Evolutionary conservation across 2,329 filamentous ascomycete species (phyloP).

Genomic region (Sporothrix curviconia): DNA sequence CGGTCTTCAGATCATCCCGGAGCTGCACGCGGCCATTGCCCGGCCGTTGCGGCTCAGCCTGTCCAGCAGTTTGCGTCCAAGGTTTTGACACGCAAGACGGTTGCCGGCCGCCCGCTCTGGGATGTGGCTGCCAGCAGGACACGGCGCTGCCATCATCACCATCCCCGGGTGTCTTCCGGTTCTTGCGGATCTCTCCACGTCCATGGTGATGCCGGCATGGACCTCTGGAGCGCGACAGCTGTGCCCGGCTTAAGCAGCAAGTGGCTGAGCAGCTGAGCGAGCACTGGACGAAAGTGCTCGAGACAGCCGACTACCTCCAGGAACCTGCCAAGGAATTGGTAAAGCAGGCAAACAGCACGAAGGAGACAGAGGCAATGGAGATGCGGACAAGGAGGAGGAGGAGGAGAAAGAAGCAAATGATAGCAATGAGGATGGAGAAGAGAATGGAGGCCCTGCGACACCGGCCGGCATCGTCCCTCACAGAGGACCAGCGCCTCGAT

Average conservation of each 20-base stretch:
- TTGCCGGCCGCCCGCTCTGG: slow-evolving; percentile 67
- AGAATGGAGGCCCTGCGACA: too few relatives aligned
- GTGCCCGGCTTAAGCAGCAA: slow-evolving; percentile 55
- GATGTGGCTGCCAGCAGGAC: slow-evolving; percentile 77
- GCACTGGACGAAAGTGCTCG: slow-evolving; percentile 41
- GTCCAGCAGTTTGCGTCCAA: slow-evolving; percentile 42
- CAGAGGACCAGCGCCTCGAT: slow-evolving; percentile 36
- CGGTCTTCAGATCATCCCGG: slow-evolving; percentile 53
- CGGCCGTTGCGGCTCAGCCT: slow-evolving; percentile 43
- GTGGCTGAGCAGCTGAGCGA: slow-evolving; percentile 46
- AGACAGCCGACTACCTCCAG: slow-evolving; percentile 17
- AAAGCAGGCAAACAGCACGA: neutral
- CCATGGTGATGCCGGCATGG: slow-evolving; percentile 67
- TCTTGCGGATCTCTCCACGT: slow-evolving; percentile 59
- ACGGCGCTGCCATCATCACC: slow-evolving; percentile 72
- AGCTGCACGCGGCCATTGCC: slow-evolving; percentile 58
- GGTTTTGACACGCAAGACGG: slow-evolving; percentile 37
- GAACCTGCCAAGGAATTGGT: slow-evolving; percentile 17
- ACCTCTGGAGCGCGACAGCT: slow-evolving; percentile 73
- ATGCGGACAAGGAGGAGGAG: too few relatives aligned
- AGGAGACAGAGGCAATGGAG: too few relatives aligned
- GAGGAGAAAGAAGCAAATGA: slow-evolving; percentile 17
- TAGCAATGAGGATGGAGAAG: slow-evolving; percentile 2
- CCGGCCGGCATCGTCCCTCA: too few relatives aligned
- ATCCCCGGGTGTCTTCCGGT: slow-evolving; percentile 65